Conservation (phyloP, 345 rosid species). For the Abelmoschus esculentus region DNA sequence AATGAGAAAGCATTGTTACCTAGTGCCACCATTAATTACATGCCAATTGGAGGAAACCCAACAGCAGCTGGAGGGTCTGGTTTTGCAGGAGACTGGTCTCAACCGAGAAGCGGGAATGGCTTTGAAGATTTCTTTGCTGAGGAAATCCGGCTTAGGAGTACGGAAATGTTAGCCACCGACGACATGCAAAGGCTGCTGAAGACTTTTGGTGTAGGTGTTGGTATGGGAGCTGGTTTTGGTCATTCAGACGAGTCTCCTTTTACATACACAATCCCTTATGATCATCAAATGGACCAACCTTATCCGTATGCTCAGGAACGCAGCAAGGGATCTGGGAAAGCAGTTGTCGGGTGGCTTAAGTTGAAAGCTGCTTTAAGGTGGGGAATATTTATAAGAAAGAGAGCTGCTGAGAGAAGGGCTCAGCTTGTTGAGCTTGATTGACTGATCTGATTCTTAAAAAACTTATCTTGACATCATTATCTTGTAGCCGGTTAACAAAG, state of each 20-base stretch:
- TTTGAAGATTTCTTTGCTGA: conserved; percentile 57
- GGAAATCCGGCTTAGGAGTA: conserved; percentile 69
- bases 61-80: conserved; percentile 22
- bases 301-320: conserved; percentile 25
- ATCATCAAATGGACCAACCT: conserved; percentile 37
- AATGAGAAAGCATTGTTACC: conserved; percentile 36
- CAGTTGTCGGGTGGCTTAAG: conserved; percentile 94
- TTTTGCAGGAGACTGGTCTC: conserved; percentile 59
- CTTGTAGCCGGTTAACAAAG: neutral
- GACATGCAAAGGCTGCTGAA: conserved; percentile 86
- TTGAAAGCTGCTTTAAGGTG: conserved; percentile 82
- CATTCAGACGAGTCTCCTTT: conserved; percentile 49
- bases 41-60: conserved; percentile 41
- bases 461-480: neutral
- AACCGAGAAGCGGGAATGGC: conserved; percentile 40
- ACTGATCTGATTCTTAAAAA: conserved; percentile 8
- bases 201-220: conserved; percentile 44
- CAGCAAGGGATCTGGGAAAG: conserved; percentile 64
- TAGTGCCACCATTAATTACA: conserved; percentile 32
- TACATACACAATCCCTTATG: conserved; percentile 43
- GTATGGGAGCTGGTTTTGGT: conserved; percentile 44
- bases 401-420: conserved; percentile 87
- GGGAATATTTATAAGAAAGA: conserved; percentile 95
- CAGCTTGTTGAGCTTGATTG: conserved; percentile 73
- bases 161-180: conserved; percentile 77